phyloP scores from a whole-genome alignment of 2,329 filamentous ascomycete species.

The Colletotrichum lupini region DNA sequence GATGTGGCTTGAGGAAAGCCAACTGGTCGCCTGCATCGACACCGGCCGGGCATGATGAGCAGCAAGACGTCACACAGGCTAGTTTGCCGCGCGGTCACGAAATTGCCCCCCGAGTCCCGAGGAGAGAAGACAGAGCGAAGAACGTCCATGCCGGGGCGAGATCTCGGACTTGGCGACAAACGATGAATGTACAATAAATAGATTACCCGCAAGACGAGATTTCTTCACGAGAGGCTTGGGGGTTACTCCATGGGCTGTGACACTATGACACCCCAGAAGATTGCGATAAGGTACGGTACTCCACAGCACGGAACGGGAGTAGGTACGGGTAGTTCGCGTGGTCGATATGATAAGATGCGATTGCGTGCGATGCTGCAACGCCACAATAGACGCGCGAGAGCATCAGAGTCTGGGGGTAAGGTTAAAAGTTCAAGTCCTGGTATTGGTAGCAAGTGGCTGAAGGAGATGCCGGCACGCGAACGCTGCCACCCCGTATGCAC shows the following conservation, averaged over 20 bases:
- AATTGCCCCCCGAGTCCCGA: neutral
- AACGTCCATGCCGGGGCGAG: conserved; percentile 17
- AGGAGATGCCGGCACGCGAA: conserved; percentile 8
- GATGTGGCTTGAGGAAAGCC: neutral
- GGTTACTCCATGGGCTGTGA: neutral
- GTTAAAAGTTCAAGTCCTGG: no score
- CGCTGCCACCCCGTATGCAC: conserved; percentile 21
- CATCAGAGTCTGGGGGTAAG: neutral
- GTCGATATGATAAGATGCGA: neutral
- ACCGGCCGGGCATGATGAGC: neutral
- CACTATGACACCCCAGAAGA: neutral
- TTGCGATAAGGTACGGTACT: neutral
- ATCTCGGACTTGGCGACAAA: conserved; percentile 24
- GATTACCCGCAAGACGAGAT: conserved; percentile 33
- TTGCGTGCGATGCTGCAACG: neutral
- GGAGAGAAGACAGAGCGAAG: neutral
- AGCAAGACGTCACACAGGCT: conserved; percentile 16
- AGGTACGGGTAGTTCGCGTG: neutral
- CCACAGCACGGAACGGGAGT: no score
- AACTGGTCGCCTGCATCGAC: neutral
- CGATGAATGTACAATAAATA: conserved; percentile 36
- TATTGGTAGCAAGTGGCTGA: neutral
- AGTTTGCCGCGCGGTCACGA: conserved; percentile 27
- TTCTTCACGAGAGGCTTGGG: neutral
- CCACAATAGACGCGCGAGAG: neutral